Percentiles rank a stretch among this genome's conserved stretches.
These are phyloP conservation scores for Lentinula novae-zelandiae DNA, from an alignment of 1,284 basidiomycete species.

Conservation along the genomic window DNA sequence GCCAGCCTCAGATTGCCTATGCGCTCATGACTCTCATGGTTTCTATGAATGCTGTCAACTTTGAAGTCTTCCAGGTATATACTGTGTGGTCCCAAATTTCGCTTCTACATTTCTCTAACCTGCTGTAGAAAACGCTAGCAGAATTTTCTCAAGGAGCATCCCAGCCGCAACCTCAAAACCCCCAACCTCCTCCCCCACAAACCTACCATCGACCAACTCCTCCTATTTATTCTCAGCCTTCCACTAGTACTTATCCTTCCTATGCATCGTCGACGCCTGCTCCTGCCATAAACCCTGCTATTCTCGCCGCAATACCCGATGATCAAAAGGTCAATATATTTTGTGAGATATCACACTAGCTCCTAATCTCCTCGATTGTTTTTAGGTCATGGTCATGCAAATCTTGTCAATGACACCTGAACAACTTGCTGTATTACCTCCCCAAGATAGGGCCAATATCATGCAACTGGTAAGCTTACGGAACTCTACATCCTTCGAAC, in stretches of 20 bases:
- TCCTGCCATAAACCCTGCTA: conserved; percentile 31
- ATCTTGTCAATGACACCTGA: conserved; percentile 69
- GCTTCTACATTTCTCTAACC: background rate
- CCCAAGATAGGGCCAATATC: conserved; percentile 57
- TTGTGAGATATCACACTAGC: background rate
- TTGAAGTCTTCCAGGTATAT: conserved; percentile 66
- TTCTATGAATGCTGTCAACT: conserved; percentile 65
- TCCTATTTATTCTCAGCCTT: conserved; percentile 20
- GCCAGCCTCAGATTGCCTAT: conserved; percentile 71
- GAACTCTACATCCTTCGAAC: background rate
- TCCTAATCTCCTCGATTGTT: background rate
- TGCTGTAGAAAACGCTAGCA: conserved; percentile 30
- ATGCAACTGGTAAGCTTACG: conserved; percentile 57
- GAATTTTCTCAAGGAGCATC: conserved; percentile 18
- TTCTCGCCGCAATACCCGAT: conserved; percentile 58
- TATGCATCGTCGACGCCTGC: background rate
- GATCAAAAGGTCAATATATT: conserved; percentile 55
- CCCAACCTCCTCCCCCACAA: conserved; percentile 46
- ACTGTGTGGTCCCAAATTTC: background rate
- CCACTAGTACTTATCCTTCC: background rate
- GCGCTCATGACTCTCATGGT: conserved; percentile 74
- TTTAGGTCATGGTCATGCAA: conserved; percentile 61
- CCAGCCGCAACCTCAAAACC: conserved; percentile 15
- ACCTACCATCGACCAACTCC: conserved; percentile 26
- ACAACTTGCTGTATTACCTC: conserved; percentile 59